Conservation (phyloP, 2,329 filamentous ascomycete species). For the Colletotrichum sp. region DNA sequence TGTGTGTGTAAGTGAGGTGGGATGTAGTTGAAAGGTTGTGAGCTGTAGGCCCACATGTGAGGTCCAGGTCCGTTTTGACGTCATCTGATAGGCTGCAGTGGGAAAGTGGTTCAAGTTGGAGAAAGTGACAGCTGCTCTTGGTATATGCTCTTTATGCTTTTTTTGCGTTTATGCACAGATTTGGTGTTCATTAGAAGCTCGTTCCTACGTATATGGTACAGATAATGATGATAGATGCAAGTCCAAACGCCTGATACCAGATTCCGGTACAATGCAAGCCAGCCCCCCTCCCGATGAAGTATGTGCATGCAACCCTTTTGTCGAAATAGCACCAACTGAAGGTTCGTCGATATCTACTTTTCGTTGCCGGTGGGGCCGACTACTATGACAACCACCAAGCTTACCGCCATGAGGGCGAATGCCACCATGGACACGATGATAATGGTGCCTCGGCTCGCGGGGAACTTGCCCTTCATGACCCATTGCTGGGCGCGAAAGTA, state of each 20-base stretch:
- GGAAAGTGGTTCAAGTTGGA: background rate
- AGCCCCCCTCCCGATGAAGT: background rate
- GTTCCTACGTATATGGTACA: background rate
- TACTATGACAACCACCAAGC: slow-evolving; percentile 63
- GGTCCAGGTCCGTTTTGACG: slow-evolving; percentile 1
- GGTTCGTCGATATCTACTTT: background rate
- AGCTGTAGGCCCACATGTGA: slow-evolving; percentile 1
- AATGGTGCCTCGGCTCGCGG: slow-evolving; percentile 77
- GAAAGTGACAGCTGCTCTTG: background rate
- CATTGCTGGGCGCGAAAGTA: slow-evolving; percentile 82
- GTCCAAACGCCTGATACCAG: background rate
- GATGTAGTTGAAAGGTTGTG: background rate
- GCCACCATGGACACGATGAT: slow-evolving; percentile 72
- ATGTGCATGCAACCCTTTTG: background rate
- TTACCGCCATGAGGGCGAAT: slow-evolving; percentile 65
- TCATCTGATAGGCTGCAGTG: slow-evolving; percentile 16
- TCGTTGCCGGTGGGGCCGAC: slow-evolving; percentile 43
- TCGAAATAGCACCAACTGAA: background rate
- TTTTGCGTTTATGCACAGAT: background rate
- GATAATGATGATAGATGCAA: background rate
- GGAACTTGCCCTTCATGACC: slow-evolving; percentile 81
- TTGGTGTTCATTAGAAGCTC: background rate
- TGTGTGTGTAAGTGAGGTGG: background rate
- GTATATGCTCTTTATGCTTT: background rate
- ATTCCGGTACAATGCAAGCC: background rate